Base-by-base conservation (phyloP, 768 basidiomycete genomes). In the Mycena venus region DNA sequence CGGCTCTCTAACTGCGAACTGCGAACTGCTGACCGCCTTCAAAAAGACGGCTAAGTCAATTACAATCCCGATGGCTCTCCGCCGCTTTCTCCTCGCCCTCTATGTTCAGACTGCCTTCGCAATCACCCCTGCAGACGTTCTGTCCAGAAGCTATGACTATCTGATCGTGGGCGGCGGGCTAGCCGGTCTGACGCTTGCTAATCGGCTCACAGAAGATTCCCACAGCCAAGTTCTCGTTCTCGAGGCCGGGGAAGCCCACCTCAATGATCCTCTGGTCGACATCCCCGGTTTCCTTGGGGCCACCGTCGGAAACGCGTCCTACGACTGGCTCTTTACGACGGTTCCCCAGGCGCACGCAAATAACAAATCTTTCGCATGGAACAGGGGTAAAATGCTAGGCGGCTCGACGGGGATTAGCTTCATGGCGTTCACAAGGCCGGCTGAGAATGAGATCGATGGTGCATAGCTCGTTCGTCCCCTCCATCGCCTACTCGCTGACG, bases 131-230 rank as follows among this genome's bases (percentile, higher is more conserved):
- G 53, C 53, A 31, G 49, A 51, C 15, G 49, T 51, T 51, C 53
- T 55, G 53, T 55, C 53, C 19, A 27, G 12, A 14, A 55, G 44
- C 62, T 63, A 27, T n/a, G 55, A 67, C 15, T 66, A 69, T 55
- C 7, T 63, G 36, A 31, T 63, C 61, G 36, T 63, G 25, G 61
- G 61, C 61, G 61, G 36, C 42, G 62, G 75, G 69, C 69, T 75
- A 9, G 84, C 84, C 7, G 86, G 87, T 21, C 77, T 86, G 31
- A 84, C 84, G 3, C 78, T 87, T 32, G 86, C 86, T 17, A 79
- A 79, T 12, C 80, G 87, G 19, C 79, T 88, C 47, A 73, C 81
- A 10, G 83, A 85, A 60, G 84, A 86, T 73, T 68, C 79, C 3
- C 64, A 77, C 47, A 79, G 78, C 58, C 77, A 79, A 14, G 85